A percentile compares a stretch with the other conserved stretches of the same genome.
Conservation (phyloP, 768 basidiomycete genomes). For the Tricholoma bakamatsutake region DNA sequence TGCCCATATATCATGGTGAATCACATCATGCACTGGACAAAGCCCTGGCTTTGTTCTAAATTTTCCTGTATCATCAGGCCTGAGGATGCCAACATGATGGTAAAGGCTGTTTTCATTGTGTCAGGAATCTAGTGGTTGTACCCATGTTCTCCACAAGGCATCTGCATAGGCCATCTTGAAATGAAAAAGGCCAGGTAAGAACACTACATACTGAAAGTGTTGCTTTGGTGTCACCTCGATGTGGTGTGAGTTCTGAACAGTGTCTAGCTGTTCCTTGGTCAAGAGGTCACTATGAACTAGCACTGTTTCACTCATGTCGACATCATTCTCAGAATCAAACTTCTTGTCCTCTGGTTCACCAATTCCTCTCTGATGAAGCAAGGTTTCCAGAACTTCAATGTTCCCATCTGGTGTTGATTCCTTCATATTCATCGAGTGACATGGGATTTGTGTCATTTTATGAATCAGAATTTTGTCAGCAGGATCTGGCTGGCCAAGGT, state of each 20-base stretch:
- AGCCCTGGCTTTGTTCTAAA: conserved; percentile 21
- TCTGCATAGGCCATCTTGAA: conserved; percentile 13
- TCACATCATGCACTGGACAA: conserved; percentile 23
- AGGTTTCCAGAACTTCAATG: conserved; percentile 8
- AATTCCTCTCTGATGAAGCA: conserved; percentile 6
- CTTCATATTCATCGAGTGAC: conserved; percentile 13
- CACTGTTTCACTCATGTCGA: conserved; percentile 7
- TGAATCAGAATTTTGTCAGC: conserved; percentile 12
- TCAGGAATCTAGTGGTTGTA: conserved; percentile 5
- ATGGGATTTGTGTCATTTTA: conserved; percentile 8
- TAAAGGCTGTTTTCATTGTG: conserved; percentile 5
- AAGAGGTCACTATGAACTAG: conserved; percentile 18
- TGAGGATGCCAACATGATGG: conserved; percentile 8
- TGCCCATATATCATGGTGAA: conserved; percentile 14
- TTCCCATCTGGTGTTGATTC: conserved; percentile 15
- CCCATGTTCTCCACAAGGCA: conserved; percentile 5
- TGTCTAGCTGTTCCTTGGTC: conserved; percentile 14
- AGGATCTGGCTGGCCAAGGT: conserved; percentile 9
- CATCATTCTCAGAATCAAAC: not conserved
- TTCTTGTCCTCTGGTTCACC: conserved; percentile 3
- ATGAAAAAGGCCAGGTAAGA: conserved; percentile 12
- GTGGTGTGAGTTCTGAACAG: conserved; percentile 1
- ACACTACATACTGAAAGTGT: conserved; percentile 6
- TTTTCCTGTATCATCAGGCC: conserved; percentile 21
- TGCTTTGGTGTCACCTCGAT: conserved; percentile 13